Conservation (phyloP, 768 basidiomycete species). For the Trametes punicea region DNA sequence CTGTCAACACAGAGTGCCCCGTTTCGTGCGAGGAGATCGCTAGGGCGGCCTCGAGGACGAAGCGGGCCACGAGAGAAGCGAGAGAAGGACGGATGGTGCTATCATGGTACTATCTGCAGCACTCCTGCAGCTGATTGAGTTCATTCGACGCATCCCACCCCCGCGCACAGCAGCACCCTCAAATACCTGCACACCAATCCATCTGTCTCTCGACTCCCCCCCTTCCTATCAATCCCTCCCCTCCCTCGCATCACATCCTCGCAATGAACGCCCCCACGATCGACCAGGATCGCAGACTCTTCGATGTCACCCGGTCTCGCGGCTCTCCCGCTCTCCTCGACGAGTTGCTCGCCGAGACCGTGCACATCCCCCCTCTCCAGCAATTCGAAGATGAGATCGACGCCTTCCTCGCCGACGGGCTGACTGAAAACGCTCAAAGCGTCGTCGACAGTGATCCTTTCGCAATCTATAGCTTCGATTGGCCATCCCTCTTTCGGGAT, state of each 20-base stretch:
- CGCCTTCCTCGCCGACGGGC: too few relatives aligned
- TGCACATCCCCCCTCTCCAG: background rate
- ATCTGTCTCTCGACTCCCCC: background rate
- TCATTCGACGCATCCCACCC: too few relatives aligned
- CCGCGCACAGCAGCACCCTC: background rate
- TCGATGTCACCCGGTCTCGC: background rate
- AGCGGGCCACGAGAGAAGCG: background rate
- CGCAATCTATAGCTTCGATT: too few relatives aligned
- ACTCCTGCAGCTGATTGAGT: constrained; percentile 1
- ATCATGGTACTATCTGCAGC: constrained; percentile 1
- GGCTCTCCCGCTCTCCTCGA: background rate
- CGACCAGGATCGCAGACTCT: background rate
- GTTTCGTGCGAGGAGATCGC: background rate
- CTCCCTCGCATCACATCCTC: too few relatives aligned
- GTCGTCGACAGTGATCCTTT: too few relatives aligned
- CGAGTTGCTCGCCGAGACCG: background rate
- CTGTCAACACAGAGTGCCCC: background rate
- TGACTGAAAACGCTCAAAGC: too few relatives aligned
- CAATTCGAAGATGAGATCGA: background rate
- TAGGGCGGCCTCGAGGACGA: background rate
- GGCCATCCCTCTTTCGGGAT: too few relatives aligned
- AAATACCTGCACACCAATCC: background rate
- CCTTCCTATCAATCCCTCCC: background rate
- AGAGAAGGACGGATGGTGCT: constrained; percentile 3
- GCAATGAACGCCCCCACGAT: too few relatives aligned